Evolutionary conservation across 1,284 basidiomycete species (phyloP).

Genomic region (Malassezia caprae): DNA sequence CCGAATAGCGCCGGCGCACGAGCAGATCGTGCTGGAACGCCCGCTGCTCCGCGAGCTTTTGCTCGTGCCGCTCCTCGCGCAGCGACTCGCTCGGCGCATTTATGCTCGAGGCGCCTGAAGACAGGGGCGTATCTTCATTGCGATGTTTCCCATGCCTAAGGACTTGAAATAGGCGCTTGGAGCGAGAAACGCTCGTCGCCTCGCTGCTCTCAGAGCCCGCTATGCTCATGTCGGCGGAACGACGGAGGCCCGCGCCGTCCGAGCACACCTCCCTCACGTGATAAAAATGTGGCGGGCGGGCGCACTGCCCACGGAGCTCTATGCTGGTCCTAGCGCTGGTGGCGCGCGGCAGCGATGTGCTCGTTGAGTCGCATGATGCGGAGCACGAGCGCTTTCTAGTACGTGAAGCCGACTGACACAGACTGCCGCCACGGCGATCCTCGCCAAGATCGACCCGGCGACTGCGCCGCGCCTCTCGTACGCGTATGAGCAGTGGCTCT

Average conservation of each 20-base stretch:
- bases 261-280: not conserved
- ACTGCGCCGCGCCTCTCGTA: slow-evolving; percentile 77
- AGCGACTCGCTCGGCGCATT: not conserved
- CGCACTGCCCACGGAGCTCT: not conserved
- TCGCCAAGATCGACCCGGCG: slow-evolving; percentile 86
- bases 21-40: slow-evolving; percentile 15
- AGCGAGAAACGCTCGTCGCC: not conserved
- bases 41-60: slow-evolving; percentile 9
- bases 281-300: not conserved
- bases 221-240: not conserved
- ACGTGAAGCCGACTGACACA: slow-evolving; percentile 4
- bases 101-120: not conserved
- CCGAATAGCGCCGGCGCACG: slow-evolving; percentile 13
- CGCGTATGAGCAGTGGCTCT: slow-evolving; percentile 63
- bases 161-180: not conserved
- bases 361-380: slow-evolving; percentile 33
- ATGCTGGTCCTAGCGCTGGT: slow-evolving; percentile 45
- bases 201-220: not conserved
- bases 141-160: not conserved
- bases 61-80: slow-evolving; percentile 1
- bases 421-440: slow-evolving; percentile 74
- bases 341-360: slow-evolving; percentile 26
- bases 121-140: not conserved
- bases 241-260: not conserved
- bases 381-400: slow-evolving; percentile 36